Evolutionary conservation across 164 flowering plant species (phyloP).

Genomic region (Akebia trifoliata): DNA sequence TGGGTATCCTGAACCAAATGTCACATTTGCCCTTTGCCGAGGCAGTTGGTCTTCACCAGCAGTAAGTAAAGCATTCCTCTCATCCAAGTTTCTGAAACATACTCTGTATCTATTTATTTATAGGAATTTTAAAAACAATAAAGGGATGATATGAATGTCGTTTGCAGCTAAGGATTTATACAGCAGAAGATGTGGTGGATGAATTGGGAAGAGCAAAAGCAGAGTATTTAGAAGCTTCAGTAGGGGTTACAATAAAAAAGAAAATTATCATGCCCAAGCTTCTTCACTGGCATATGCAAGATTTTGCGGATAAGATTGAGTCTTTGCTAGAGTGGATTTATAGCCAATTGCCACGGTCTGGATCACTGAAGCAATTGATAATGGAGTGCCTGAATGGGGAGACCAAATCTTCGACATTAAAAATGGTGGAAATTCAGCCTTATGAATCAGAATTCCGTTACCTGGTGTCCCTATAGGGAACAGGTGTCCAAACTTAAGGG

Average conservation of each 20-base stretch:
- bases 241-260: slow-evolving; percentile 69
- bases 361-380: slow-evolving; percentile 50
- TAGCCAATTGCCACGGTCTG: slow-evolving; percentile 71
- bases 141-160: slow-evolving; percentile 3
- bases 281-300: slow-evolving; percentile 81
- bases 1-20: slow-evolving; percentile 82
- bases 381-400: slow-evolving; percentile 67
- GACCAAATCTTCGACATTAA: slow-evolving; percentile 30
- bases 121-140: background rate
- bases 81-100: background rate
- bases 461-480: slow-evolving; percentile 38
- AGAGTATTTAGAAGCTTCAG: slow-evolving; percentile 82
- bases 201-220: slow-evolving; percentile 74
- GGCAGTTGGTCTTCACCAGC: slow-evolving; percentile 98
- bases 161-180: slow-evolving; percentile 73
- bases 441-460: slow-evolving; percentile 85
- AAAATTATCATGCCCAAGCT: slow-evolving; percentile 83
- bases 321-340: slow-evolving; percentile 92
- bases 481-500: no score
- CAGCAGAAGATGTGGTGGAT: slow-evolving; percentile 63
- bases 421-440: slow-evolving; percentile 64
- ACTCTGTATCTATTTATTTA: background rate
- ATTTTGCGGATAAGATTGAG: slow-evolving; percentile 81
- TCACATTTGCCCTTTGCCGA: slow-evolving; percentile 89
- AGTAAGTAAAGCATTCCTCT: slow-evolving; percentile 39